phyloP scores from a whole-genome alignment of 352 stramenopile genomes.

The Pythium monospermum region DNA sequence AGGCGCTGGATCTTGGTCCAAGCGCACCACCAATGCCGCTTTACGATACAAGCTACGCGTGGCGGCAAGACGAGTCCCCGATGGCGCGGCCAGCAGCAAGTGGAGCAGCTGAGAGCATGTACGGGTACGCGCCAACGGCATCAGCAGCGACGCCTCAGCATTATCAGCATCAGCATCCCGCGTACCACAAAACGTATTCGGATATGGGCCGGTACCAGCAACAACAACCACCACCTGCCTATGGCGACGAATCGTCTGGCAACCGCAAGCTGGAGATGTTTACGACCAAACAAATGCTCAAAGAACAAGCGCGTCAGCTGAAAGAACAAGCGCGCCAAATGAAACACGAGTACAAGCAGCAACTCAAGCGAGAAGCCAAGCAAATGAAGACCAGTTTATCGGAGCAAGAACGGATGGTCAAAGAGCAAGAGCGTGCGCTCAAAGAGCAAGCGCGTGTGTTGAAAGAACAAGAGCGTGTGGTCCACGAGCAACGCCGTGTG shows the following conservation, averaged over 20 bases:
- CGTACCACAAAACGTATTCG: slow-evolving; percentile 5
- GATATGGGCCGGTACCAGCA: slow-evolving; percentile 4
- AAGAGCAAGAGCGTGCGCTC: not conserved
- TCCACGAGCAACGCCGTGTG: too few relatives aligned
- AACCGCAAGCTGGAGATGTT: slow-evolving; percentile 19
- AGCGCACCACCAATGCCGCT: slow-evolving; percentile 39
- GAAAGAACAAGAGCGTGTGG: too few relatives aligned
- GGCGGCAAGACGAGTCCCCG: slow-evolving; percentile 13
- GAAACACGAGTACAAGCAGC: slow-evolving; percentile 18
- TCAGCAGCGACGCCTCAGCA: too few relatives aligned
- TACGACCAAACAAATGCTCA: slow-evolving; percentile 14
- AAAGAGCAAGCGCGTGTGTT: slow-evolving; percentile 1
- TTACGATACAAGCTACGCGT: slow-evolving; percentile 13
- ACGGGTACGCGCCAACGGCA: not conserved
- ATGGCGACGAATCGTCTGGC: not conserved
- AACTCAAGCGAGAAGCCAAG: slow-evolving; percentile 8
- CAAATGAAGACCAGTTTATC: not conserved
- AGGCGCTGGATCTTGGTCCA: slow-evolving; percentile 39
- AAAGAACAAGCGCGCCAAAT: slow-evolving; percentile 16
- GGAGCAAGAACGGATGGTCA: slow-evolving; percentile 3
- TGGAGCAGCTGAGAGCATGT: too few relatives aligned
- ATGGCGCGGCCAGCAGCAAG: slow-evolving; percentile 4
- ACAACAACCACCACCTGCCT: not conserved
- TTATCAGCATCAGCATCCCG: not conserved
- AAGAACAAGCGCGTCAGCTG: slow-evolving; percentile 20